Conservation (phyloP, 495 filamentous ascomycete genomes). For the Podospora australis region DNA sequence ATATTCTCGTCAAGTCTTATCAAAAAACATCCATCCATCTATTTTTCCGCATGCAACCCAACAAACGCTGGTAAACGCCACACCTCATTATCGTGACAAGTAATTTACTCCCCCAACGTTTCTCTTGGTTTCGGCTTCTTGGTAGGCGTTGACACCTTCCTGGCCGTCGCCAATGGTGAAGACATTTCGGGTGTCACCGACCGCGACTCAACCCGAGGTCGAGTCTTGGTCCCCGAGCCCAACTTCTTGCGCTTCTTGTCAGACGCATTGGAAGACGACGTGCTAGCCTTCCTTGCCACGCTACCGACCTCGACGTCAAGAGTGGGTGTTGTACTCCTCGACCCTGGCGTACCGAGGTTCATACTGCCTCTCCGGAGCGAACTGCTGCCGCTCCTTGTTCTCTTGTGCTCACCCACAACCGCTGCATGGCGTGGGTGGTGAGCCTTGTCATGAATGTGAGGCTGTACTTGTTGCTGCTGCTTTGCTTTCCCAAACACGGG, state of each 20-base stretch:
- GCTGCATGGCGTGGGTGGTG: constrained; percentile 33
- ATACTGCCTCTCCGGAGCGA: constrained; percentile 44
- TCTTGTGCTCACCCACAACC: constrained; percentile 37
- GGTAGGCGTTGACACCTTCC: constrained; percentile 12
- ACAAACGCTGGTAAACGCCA: no score
- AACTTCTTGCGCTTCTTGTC: constrained; percentile 45
- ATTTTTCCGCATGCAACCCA: no score
- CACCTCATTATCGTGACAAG: no score
- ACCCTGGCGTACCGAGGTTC: constrained; percentile 31
- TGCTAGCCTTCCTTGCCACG: constrained; percentile 38
- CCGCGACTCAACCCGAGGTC: constrained; percentile 37
- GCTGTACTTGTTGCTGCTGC: constrained; percentile 15
- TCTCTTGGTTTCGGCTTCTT: no score
- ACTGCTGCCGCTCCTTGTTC: constrained; percentile 39
- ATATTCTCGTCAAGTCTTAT: no score
- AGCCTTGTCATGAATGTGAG: no score
- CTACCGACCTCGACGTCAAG: constrained; percentile 35
- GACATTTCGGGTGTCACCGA: constrained; percentile 46
- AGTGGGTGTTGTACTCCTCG: constrained; percentile 41
- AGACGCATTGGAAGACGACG: constrained; percentile 41
- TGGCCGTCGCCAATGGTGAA: constrained; percentile 44
- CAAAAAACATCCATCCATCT: no score
- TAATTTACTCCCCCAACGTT: no score
- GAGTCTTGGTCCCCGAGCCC: constrained; percentile 26
- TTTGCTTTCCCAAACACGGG: constrained; percentile 30